phyloP scores from a whole-genome alignment of 495 filamentous ascomycete genomes.

The Sordaria brevicollis region DNA sequence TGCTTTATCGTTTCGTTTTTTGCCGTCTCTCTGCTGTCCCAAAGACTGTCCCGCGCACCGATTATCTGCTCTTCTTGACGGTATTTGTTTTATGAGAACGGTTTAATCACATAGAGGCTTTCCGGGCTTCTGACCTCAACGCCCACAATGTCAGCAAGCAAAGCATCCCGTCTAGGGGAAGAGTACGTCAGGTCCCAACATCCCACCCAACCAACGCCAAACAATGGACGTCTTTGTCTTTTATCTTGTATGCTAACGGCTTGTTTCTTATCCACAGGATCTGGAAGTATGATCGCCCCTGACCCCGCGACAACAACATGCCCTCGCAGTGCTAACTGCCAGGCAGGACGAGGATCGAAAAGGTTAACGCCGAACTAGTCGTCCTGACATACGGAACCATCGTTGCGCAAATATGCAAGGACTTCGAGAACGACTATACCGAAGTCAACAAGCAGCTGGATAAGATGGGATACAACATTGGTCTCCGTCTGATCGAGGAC shows the following conservation, averaged over 20 bases:
- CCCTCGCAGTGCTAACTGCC: conserved; percentile 2
- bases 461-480: conserved; percentile 99
- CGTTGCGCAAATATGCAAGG: conserved; percentile 90
- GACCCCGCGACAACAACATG: background rate
- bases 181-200: conserved; percentile 55
- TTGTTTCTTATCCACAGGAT: conserved; percentile 46
- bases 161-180: conserved; percentile 89
- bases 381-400: conserved; percentile 97
- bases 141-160: conserved; percentile 63
- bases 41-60: background rate
- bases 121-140: background rate
- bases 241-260: background rate
- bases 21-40: background rate
- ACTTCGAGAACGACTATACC: conserved; percentile 84
- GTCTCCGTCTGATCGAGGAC: conserved; percentile 91
- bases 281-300: conserved; percentile 73
- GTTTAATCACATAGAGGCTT: background rate
- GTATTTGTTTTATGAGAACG: background rate
- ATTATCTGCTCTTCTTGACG: background rate
- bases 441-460: conserved; percentile 96
- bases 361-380: conserved; percentile 84
- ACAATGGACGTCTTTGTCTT: background rate
- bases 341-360: conserved; percentile 52
- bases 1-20: background rate
- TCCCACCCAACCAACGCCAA: background rate